These are phyloP conservation scores for Phaffia australis DNA, from an alignment of 768 basidiomycete genomes.

Conservation along the genomic window DNA sequence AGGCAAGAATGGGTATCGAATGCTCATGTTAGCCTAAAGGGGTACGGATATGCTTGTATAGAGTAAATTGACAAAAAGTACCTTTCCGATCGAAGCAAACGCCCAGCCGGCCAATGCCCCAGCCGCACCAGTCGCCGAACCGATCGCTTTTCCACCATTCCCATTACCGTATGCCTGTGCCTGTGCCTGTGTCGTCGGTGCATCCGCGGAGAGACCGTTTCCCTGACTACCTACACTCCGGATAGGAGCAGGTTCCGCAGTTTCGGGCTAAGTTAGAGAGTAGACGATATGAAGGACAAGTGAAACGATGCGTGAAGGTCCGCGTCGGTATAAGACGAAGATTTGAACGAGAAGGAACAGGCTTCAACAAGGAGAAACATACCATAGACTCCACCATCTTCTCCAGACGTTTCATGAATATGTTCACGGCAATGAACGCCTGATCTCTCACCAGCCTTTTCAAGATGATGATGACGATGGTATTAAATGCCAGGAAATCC, in stretches of 20 bases:
- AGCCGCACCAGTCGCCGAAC: slow-evolving; percentile 80
- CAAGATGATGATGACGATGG: not conserved
- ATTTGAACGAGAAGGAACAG: not conserved
- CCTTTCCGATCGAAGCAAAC: slow-evolving; percentile 75
- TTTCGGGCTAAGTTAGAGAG: slow-evolving; percentile 47
- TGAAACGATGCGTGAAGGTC: not conserved
- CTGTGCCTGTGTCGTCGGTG: slow-evolving; percentile 34
- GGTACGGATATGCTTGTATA: not conserved
- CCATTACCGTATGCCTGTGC: slow-evolving; percentile 28
- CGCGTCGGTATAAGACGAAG: not conserved
- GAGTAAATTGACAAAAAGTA: slow-evolving; percentile 42
- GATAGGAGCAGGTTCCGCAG: slow-evolving; percentile 38
- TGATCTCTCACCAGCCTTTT: slow-evolving; percentile 82
- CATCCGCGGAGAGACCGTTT: slow-evolving; percentile 32
- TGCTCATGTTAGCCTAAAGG: not conserved
- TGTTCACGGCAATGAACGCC: slow-evolving; percentile 81
- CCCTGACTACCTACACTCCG: slow-evolving; percentile 30
- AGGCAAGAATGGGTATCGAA: not conserved
- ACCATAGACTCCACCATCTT: slow-evolving; percentile 73
- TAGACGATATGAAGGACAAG: not conserved
- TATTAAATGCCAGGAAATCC: not conserved
- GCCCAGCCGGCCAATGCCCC: slow-evolving; percentile 92
- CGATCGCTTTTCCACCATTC: slow-evolving; percentile 40
- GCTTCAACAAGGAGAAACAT: slow-evolving; percentile 25
- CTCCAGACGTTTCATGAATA: slow-evolving; percentile 76